Evolutionary conservation across 2,329 filamentous ascomycete genomes (phyloP).

Genomic region (Ophiostoma populinum): DNA sequence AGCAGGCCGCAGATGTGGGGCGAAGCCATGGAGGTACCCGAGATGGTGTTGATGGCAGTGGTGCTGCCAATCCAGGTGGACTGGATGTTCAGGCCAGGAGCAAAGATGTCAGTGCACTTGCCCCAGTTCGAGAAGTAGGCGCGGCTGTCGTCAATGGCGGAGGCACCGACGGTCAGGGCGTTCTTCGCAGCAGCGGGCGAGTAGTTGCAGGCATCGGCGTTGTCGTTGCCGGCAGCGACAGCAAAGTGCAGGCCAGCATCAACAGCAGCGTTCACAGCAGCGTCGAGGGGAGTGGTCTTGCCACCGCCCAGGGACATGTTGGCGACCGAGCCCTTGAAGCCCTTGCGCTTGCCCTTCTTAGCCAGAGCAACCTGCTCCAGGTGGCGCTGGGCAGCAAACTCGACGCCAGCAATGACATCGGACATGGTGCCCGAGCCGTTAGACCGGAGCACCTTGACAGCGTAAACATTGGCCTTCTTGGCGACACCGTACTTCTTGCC

Average conservation of each 20-base stretch:
- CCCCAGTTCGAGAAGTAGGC: constrained; percentile 99
- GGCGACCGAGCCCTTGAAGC: constrained; percentile 96
- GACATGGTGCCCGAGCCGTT: constrained; percentile 98
- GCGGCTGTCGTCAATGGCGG: constrained; percentile 81
- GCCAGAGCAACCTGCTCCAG: constrained; percentile 55
- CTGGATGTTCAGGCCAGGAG: constrained; percentile 86
- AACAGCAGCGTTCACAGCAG: constrained; percentile 86
- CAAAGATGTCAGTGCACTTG: constrained; percentile 99
- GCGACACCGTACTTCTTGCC: constrained; percentile 99
- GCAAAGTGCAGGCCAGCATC: constrained; percentile 89
- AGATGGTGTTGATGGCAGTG: constrained; percentile 96
- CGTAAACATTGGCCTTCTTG: constrained; percentile 94
- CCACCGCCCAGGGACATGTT: constrained; percentile 99
- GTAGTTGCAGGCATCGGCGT: constrained; percentile 98
- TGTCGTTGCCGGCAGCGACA: constrained; percentile 96
- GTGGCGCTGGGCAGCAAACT: constrained; percentile 78
- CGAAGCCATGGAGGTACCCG: constrained; percentile 97
- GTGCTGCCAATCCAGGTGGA: constrained; percentile 98
- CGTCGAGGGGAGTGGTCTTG: constrained; percentile 83
- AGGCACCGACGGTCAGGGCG: constrained; percentile 90
- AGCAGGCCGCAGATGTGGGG: constrained; percentile 92
- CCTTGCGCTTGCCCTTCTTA: constrained; percentile 81
- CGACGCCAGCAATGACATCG: constrained; percentile 95
- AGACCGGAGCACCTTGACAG: constrained; percentile 94
- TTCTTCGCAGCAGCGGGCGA: constrained; percentile 85